These are phyloP conservation scores for Pseudomassariella vexata DNA, from an alignment of 2,329 filamentous ascomycete genomes.

Conservation along the genomic window DNA sequence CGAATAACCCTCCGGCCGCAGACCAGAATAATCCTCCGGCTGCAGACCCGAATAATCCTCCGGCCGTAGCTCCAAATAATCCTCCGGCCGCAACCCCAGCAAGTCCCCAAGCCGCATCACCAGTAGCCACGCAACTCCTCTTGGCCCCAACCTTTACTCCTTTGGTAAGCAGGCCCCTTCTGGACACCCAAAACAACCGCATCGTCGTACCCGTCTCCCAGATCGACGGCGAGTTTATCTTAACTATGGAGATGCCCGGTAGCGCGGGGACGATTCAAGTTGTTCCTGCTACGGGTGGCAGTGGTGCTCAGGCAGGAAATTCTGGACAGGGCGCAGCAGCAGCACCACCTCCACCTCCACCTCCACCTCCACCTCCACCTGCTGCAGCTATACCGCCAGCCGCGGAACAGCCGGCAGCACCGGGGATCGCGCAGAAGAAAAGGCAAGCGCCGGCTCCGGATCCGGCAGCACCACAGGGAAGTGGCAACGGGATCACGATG, in stretches of 20 bases:
- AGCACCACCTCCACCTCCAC: too few species aligned
- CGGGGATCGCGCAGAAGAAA: not conserved
- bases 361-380: too few species aligned
- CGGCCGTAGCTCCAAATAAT: slow-evolving; percentile 5
- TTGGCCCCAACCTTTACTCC: slow-evolving; percentile 15
- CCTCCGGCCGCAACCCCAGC: slow-evolving; percentile 8
- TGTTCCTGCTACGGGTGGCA: not conserved
- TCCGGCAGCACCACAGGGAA: too few species aligned
- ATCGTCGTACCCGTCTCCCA: slow-evolving; percentile 14
- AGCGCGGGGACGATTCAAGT: slow-evolving; percentile 2
- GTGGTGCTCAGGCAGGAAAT: not conserved
- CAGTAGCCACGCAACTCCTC: slow-evolving; percentile 14
- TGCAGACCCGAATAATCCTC: too few species aligned
- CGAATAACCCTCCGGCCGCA: too few species aligned
- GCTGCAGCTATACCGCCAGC: too few species aligned
- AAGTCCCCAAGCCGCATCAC: slow-evolving; percentile 2
- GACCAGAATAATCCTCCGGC: too few species aligned
- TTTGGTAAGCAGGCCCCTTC: slow-evolving; percentile 10
- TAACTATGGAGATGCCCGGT: slow-evolving; percentile 13
- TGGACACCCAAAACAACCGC: slow-evolving; percentile 13
- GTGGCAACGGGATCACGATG: slow-evolving; percentile 3
- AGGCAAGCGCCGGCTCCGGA: slow-evolving; percentile 3
- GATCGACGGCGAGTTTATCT: slow-evolving; percentile 15
- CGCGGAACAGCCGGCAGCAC: not conserved
- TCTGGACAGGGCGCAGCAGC: not conserved